phyloP scores from a whole-genome alignment of 2,329 filamentous ascomycete genomes.

The Drechslera avenae region DNA sequence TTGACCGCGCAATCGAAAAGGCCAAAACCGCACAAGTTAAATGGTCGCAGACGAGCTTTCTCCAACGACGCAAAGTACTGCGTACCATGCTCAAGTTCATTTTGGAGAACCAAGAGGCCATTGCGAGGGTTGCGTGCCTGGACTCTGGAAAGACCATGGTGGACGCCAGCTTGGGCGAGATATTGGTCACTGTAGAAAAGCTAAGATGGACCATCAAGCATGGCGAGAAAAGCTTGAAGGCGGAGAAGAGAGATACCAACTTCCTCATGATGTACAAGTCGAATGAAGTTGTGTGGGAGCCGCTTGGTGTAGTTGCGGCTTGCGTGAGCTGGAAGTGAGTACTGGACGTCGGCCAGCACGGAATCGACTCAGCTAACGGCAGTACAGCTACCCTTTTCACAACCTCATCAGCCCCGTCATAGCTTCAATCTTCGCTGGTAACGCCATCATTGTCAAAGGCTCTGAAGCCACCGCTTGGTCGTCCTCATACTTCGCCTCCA shows the following conservation, averaged over 20 bases:
- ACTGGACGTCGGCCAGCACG: not conserved
- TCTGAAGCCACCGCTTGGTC: slow-evolving; percentile 97
- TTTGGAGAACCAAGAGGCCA: slow-evolving; percentile 85
- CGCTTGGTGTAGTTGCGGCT: slow-evolving; percentile 88
- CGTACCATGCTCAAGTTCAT: slow-evolving; percentile 81
- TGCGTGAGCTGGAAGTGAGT: slow-evolving; percentile 94
- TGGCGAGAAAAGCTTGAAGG: slow-evolving; percentile 78
- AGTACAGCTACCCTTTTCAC: slow-evolving; percentile 68
- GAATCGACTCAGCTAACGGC: slow-evolving; percentile 11
- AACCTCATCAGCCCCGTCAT: slow-evolving; percentile 93
- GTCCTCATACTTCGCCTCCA: slow-evolving; percentile 76
- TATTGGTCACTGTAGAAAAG: slow-evolving; percentile 92
- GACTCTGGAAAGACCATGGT: slow-evolving; percentile 97
- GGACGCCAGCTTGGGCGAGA: slow-evolving; percentile 91
- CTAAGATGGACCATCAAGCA: slow-evolving; percentile 92
- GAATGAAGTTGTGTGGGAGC: slow-evolving; percentile 89
- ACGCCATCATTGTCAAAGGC: slow-evolving; percentile 89
- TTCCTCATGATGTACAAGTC: slow-evolving; percentile 94
- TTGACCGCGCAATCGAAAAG: slow-evolving; percentile 77
- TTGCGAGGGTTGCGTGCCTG: slow-evolving; percentile 82
- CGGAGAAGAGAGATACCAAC: slow-evolving; percentile 80
- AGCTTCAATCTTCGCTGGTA: slow-evolving; percentile 87
- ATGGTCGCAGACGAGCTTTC: slow-evolving; percentile 81
- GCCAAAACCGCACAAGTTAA: slow-evolving; percentile 74
- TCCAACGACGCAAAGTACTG: slow-evolving; percentile 77